These are phyloP conservation scores for Melampsora abietis-canadensis DNA, from an alignment of 1,284 basidiomycete genomes.

Conservation along the genomic window DNA sequence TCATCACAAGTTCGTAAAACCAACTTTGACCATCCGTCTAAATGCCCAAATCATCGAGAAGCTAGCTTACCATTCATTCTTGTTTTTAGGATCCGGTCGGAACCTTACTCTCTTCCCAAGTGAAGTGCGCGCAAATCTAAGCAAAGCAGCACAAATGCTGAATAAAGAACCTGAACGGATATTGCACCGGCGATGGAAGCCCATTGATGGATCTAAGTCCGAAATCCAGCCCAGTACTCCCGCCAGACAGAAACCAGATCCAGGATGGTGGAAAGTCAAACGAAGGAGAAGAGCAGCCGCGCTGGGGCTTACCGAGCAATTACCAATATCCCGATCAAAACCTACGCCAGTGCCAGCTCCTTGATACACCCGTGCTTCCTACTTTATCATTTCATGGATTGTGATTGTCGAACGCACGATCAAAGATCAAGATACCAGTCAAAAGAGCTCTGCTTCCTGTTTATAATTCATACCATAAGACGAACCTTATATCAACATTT, in stretches of 20 bases:
- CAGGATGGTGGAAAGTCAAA: conserved; percentile 42
- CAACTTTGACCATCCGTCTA: background rate
- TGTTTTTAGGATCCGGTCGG: conserved; percentile 17
- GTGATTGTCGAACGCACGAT: too few species aligned
- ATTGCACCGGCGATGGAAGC: conserved; percentile 23
- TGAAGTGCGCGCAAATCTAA: conserved; percentile 14
- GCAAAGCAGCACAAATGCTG: background rate
- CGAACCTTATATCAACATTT: too few species aligned
- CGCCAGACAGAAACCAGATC: conserved; percentile 20
- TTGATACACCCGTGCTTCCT: background rate
- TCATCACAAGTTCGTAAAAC: conserved; percentile 25
- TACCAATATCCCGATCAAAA: conserved; percentile 6
- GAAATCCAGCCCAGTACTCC: background rate
- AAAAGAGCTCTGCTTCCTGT: too few species aligned
- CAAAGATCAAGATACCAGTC: too few species aligned
- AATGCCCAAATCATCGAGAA: too few species aligned
- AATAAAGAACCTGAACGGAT: conserved; percentile 22
- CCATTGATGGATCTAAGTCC: background rate
- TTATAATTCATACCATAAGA: too few species aligned
- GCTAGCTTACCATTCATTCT: too few species aligned
- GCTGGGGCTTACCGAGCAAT: conserved; percentile 22
- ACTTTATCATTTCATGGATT: too few species aligned
- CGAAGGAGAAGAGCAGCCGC: conserved; percentile 36
- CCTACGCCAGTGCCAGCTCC: background rate
- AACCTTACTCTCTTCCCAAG: conserved; percentile 17